These are phyloP conservation scores for Canariomyces notabilis DNA, from an alignment of 2,329 filamentous ascomycete species.

Conservation along the genomic window DNA sequence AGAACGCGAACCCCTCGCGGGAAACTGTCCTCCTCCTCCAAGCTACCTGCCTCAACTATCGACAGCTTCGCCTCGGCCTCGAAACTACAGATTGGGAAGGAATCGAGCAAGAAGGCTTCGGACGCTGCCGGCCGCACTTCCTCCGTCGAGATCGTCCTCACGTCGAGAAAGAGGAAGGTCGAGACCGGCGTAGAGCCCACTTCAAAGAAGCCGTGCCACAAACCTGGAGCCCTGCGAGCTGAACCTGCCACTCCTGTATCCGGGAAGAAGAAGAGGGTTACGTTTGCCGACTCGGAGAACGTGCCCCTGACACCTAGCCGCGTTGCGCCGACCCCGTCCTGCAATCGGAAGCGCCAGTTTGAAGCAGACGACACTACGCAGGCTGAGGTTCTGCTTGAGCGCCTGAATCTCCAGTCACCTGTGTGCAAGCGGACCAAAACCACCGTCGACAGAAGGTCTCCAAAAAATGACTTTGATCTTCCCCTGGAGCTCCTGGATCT, in stretches of 20 bases:
- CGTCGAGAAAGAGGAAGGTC: conserved; percentile 38
- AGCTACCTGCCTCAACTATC: conserved; percentile 30
- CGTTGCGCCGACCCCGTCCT: conserved; percentile 25
- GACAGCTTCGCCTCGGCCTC: conserved; percentile 44
- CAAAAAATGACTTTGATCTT: conserved; percentile 34
- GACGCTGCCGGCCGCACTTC: conserved; percentile 29
- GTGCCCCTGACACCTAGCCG: conserved; percentile 10
- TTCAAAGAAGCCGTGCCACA: conserved; percentile 20
- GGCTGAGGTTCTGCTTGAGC: conserved; percentile 36
- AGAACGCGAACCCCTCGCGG: conserved; percentile 22
- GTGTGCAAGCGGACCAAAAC: conserved; percentile 31
- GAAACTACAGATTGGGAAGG: conserved; percentile 34
- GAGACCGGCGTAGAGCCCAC: conserved; percentile 27
- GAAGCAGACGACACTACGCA: conserved; percentile 16
- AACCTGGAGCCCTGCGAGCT: conserved; percentile 9
- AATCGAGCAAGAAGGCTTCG: conserved; percentile 25
- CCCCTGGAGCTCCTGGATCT: conserved; percentile 54
- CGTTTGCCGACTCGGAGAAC: conserved; percentile 17
- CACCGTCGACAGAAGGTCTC: conserved; percentile 35
- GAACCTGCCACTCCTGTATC: conserved; percentile 26
- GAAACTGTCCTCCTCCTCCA: conserved; percentile 14
- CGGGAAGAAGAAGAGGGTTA: conserved; percentile 26
- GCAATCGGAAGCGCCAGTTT: conserved; percentile 25
- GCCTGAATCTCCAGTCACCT: conserved; percentile 36
- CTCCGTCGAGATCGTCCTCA: conserved; percentile 28